Evolutionary conservation across 495 filamentous ascomycete genomes (phyloP).

Genomic region (Parathielavia hyrcaniae): DNA sequence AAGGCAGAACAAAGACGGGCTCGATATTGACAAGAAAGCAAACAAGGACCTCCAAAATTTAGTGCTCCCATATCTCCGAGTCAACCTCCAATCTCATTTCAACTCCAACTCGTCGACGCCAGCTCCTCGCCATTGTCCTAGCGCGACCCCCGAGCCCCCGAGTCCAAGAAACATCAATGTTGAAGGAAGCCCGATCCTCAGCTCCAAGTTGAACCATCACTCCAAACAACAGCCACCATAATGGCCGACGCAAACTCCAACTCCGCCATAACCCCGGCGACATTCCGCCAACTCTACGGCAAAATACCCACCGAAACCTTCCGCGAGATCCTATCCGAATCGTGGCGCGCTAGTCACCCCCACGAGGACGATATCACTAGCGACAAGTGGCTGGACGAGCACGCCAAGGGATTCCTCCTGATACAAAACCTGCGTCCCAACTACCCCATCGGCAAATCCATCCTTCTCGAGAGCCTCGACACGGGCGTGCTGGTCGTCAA

Average conservation of each 20-base stretch:
- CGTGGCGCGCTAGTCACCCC: background rate
- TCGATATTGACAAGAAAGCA: too few species aligned
- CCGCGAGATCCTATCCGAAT: background rate
- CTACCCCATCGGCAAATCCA: background rate
- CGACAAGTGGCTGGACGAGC: conserved; percentile 1
- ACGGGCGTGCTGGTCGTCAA: conserved; percentile 3
- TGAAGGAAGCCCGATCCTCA: too few species aligned
- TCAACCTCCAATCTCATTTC: too few species aligned
- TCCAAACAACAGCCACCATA: background rate
- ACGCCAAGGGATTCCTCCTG: conserved; percentile 10
- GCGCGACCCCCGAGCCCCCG: too few species aligned
- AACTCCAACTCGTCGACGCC: too few species aligned
- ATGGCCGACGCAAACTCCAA: background rate
- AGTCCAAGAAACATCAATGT: too few species aligned
- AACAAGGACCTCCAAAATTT: too few species aligned
- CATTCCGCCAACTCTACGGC: conserved; percentile 6
- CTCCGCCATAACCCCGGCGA: background rate
- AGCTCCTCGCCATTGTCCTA: too few species aligned
- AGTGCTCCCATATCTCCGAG: too few species aligned
- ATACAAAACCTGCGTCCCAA: background rate
- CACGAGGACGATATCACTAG: background rate
- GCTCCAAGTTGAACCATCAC: background rate
- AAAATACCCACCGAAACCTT: background rate
- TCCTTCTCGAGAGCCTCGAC: conserved; percentile 7
- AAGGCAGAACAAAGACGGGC: too few species aligned